Percentiles rank a stretch among this genome's conserved stretches.
These are phyloP conservation scores for Nannizzia gypsea DNA, from an alignment of 2,329 filamentous ascomycete genomes.

Conservation along the genomic window DNA sequence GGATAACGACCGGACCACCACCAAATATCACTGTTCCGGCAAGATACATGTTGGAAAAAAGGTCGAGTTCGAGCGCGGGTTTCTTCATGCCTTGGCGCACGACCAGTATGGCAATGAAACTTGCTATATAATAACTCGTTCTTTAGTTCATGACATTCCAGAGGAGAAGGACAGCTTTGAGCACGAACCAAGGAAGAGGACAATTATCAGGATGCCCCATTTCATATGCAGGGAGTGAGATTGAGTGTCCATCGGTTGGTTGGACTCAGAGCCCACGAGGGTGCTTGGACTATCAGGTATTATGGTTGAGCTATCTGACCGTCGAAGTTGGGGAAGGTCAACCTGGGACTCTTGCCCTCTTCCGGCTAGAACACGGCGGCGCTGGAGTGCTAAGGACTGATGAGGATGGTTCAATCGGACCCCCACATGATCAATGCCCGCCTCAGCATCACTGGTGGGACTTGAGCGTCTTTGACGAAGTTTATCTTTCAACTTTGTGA, in stretches of 20 bases:
- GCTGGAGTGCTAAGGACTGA: conserved; percentile 6
- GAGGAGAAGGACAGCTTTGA: background rate
- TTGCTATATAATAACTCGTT: conserved; percentile 21
- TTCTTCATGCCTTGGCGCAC: conserved; percentile 29
- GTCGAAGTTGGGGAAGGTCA: background rate
- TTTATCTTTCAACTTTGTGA: conserved; percentile 22
- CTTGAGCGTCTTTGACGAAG: conserved; percentile 15
- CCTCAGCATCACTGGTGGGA: conserved; percentile 13
- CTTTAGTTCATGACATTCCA: background rate
- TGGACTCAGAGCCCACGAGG: background rate
- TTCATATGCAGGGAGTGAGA: conserved; percentile 13
- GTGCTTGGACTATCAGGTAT: background rate
- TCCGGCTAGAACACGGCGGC: conserved; percentile 13
- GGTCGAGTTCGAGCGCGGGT: conserved; percentile 41
- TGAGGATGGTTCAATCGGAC: conserved; percentile 9
- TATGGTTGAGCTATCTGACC: background rate
- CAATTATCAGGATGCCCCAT: conserved; percentile 22
- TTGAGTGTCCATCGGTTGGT: conserved; percentile 7
- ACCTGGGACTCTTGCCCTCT: background rate
- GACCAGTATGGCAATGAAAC: conserved; percentile 48
- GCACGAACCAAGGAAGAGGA: conserved; percentile 39
- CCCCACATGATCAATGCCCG: conserved; percentile 4
- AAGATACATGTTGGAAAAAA: conserved; percentile 63
- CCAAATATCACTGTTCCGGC: conserved; percentile 59
- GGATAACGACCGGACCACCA: conserved; percentile 54